phyloP scores from a whole-genome alignment of 441 rosid genomes.

The Gossypium davidsonii region DNA sequence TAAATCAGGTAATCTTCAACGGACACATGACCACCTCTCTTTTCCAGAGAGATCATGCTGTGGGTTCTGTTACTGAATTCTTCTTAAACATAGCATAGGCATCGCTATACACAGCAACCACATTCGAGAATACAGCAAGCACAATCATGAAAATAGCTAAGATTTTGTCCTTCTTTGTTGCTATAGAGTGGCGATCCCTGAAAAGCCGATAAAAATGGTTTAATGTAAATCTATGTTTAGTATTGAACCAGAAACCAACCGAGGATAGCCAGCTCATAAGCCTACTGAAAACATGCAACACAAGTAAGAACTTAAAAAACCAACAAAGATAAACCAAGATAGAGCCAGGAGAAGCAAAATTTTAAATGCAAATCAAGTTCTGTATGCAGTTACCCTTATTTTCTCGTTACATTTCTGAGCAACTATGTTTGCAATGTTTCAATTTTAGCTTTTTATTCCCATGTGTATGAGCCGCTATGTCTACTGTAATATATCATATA shows the following conservation, averaged over 20 bases:
- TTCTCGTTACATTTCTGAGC: too few species aligned
- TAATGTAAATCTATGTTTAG: neutral
- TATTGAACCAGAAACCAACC: neutral
- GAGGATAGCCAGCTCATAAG: neutral
- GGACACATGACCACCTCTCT: neutral
- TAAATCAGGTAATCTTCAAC: neutral
- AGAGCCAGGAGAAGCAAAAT: neutral
- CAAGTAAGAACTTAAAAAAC: neutral
- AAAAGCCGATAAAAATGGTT: conserved; percentile 14
- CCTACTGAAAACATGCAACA: neutral
- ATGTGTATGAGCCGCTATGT: neutral
- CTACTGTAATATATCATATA: neutral
- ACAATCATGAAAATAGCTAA: conserved; percentile 59
- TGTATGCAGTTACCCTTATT: neutral
- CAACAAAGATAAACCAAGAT: neutral
- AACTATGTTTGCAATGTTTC: neutral
- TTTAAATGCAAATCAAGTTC: neutral
- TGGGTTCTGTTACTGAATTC: conserved; percentile 24
- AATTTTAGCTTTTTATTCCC: neutral
- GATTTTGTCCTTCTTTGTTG: conserved; percentile 56
- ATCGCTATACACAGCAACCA: conserved; percentile 23
- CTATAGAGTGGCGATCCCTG: conserved; percentile 68
- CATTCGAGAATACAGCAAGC: conserved; percentile 66
- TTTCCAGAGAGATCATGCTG: conserved; percentile 22
- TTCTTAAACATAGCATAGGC: conserved; percentile 59